Evolutionary conservation across 2,329 filamentous ascomycete genomes (phyloP).

Genomic region (Gremmenia infestans): DNA sequence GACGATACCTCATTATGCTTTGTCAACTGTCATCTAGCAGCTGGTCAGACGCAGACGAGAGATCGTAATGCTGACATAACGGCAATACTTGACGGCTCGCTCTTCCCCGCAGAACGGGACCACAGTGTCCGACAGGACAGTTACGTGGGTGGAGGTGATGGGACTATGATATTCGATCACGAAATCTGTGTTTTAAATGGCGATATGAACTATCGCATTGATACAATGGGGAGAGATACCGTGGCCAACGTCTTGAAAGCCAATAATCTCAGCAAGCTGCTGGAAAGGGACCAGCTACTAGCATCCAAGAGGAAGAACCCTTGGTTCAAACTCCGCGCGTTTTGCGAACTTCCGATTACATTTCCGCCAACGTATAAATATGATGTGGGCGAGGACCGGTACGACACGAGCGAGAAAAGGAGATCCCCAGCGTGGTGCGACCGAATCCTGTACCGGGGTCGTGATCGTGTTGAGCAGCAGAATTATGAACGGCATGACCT

Average conservation of each 20-base stretch:
- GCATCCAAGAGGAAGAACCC: constrained; percentile 86
- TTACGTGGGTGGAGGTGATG: constrained; percentile 89
- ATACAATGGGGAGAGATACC: constrained; percentile 90
- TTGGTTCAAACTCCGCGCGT: constrained; percentile 80
- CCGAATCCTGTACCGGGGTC: constrained; percentile 75
- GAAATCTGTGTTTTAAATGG: constrained; percentile 97
- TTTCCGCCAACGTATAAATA: constrained; percentile 99
- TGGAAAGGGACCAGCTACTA: constrained; percentile 90
- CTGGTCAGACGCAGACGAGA: constrained; percentile 84
- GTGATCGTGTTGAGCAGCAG: constrained; percentile 78
- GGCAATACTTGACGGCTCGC: constrained; percentile 74
- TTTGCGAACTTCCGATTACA: constrained; percentile 83
- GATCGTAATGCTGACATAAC: constrained; percentile 90
- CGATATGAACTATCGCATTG: constrained; percentile 96
- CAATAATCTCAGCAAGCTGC: constrained; percentile 76
- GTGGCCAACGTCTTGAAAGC: constrained; percentile 81
- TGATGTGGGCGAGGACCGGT: constrained; percentile 89
- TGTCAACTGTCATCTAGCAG: constrained; percentile 94
- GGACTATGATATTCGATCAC: constrained; percentile 90
- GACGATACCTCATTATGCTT: constrained; percentile 95
- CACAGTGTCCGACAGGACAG: constrained; percentile 64
- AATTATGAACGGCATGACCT: constrained; percentile 90
- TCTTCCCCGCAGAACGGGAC: constrained; percentile 70
- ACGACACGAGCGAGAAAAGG: constrained; percentile 93
- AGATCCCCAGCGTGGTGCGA: constrained; percentile 96